Evolutionary conservation across 164 flowering plant species (phyloP).

Genomic region (Santalum album): DNA sequence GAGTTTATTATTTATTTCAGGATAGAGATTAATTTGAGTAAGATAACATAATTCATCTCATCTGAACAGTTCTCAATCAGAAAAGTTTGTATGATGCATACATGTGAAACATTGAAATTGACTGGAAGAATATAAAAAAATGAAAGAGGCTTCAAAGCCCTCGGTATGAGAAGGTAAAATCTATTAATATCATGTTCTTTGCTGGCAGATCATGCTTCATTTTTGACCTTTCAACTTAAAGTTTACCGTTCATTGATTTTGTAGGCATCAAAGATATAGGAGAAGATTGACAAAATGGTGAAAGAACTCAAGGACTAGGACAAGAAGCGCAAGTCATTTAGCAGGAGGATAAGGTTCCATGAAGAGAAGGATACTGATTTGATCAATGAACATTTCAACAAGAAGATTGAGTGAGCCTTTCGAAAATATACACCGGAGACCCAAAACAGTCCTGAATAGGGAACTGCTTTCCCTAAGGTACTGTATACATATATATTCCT

Average conservation of each 20-base stretch:
- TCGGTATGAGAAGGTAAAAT: slow-evolving; percentile 68
- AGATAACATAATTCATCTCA: background rate
- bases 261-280: no score
- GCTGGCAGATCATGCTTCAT: background rate
- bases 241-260: background rate
- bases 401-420: no score
- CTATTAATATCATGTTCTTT: background rate
- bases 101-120: slow-evolving; percentile 64
- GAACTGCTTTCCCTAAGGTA: slow-evolving; percentile 83
- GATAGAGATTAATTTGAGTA: background rate
- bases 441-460: slow-evolving; percentile 91
- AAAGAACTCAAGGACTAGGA: slow-evolving; percentile 79
- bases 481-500: no score
- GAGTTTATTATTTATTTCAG: no score
- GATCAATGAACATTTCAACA: no score
- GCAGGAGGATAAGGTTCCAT: slow-evolving; percentile 82
- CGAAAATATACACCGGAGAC: no score
- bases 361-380: no score
- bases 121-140: slow-evolving; percentile 73
- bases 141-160: slow-evolving; percentile 95
- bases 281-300: slow-evolving; percentile 82
- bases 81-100: slow-evolving; percentile 82
- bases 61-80: slow-evolving; percentile 78
- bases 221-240: background rate
- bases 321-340: slow-evolving; percentile 62